A percentile compares a stretch with the other conserved stretches of the same genome.
Conservation (phyloP, 306 rosid genomes). For the Medicago lupulina region DNA sequence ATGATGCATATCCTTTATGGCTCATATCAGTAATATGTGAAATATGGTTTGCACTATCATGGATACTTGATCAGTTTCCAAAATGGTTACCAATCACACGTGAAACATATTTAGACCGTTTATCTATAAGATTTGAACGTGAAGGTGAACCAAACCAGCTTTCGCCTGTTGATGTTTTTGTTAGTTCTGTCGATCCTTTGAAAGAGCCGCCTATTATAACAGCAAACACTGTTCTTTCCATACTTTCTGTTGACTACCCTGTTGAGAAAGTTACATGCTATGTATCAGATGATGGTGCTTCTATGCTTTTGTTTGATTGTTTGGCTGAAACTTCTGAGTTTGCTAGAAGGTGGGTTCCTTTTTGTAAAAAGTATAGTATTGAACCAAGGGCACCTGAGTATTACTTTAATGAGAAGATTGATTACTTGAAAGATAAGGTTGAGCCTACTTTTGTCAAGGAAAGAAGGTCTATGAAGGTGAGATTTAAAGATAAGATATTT, state of each 20-base stretch:
- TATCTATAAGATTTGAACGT: constrained; percentile 75
- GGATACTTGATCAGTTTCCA: constrained; percentile 93
- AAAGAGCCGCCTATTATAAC: constrained; percentile 93
- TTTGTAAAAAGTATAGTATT: constrained; percentile 73
- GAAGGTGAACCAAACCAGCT: constrained; percentile 56
- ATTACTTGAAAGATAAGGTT: constrained; percentile 85
- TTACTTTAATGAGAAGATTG: constrained; percentile 75
- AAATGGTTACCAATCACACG: constrained; percentile 86
- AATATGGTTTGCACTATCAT: constrained; percentile 91
- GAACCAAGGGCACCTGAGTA: constrained; percentile 93
- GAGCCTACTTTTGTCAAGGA: constrained; percentile 84
- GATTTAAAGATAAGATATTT: background rate
- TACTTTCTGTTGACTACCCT: constrained; percentile 86
- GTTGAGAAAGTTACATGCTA: constrained; percentile 86
- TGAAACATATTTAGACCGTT: constrained; percentile 70
- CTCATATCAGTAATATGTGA: constrained; percentile 85
- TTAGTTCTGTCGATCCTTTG: constrained; percentile 90
- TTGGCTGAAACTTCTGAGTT: constrained; percentile 97
- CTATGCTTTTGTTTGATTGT: constrained; percentile 82
- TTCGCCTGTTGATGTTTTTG: constrained; percentile 67
- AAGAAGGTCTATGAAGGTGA: constrained; percentile 79
- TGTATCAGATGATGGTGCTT: constrained; percentile 90
- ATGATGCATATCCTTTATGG: constrained; percentile 85
- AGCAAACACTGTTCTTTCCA: constrained; percentile 90
- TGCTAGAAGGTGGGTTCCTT: constrained; percentile 94